Percentiles rank a stretch among this genome's conserved stretches.
Conservation (phyloP, 2,329 filamentous ascomycete species). For the Pseudocercospora eumusae region DNA sequence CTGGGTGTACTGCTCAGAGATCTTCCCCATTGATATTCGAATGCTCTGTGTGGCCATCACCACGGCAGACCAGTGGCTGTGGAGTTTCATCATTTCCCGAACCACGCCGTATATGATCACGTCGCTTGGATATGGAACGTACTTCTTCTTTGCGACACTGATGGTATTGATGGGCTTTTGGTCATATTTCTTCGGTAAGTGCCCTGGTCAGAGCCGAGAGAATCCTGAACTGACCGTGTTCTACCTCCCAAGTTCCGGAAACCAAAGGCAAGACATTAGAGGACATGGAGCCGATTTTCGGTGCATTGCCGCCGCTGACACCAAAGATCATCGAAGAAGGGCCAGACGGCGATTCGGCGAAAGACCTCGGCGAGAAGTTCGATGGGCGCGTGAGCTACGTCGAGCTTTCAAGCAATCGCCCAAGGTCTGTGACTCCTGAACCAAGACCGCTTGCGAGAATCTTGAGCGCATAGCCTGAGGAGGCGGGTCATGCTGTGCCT, state of each 20-base stretch:
- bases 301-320: constrained; percentile 18
- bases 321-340: constrained; percentile 17
- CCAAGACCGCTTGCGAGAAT: constrained; percentile 18
- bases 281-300: constrained; percentile 28
- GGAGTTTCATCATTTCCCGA: constrained; percentile 45
- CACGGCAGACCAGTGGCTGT: constrained; percentile 44
- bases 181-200: constrained; percentile 41
- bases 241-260: constrained; percentile 56
- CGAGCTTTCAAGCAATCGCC: constrained; percentile 15
- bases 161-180: constrained; percentile 55
- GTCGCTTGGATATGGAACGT: constrained; percentile 43
- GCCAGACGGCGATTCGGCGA: constrained; percentile 4
- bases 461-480: constrained; percentile 14
- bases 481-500: neutral
- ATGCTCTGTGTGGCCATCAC: constrained; percentile 45
- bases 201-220: neutral
- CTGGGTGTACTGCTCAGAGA: constrained; percentile 49
- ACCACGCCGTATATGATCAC: constrained; percentile 41
- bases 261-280: constrained; percentile 59
- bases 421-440: constrained; percentile 15
- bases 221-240: too few relatives aligned
- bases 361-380: constrained; percentile 17
- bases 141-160: constrained; percentile 42
- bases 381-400: constrained; percentile 19
- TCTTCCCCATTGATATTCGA: constrained; percentile 49